These are phyloP conservation scores for Xylaria hypoxylon DNA, from an alignment of 2,329 filamentous ascomycete genomes.

Conservation along the genomic window DNA sequence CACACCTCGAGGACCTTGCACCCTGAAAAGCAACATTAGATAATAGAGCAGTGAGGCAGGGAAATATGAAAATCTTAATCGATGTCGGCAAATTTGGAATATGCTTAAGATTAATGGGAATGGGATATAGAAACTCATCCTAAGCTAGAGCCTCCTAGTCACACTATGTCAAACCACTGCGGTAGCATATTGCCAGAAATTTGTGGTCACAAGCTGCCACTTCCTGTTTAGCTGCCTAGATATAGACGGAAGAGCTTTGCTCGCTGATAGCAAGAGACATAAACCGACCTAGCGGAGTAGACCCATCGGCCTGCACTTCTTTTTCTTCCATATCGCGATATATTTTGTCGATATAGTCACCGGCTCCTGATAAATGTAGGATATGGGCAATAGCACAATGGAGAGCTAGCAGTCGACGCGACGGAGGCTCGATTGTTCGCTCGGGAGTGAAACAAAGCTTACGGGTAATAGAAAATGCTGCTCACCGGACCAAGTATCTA, in stretches of 20 bases:
- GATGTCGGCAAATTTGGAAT: too few relatives aligned
- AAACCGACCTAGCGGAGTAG: constrained; percentile 21
- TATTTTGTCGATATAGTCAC: constrained; percentile 50
- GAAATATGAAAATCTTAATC: too few relatives aligned
- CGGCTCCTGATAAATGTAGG: constrained; percentile 49
- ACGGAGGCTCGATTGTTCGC: constrained; percentile 49
- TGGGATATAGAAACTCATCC: too few relatives aligned
- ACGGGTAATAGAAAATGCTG: constrained; percentile 46
- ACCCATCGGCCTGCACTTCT: constrained; percentile 34
- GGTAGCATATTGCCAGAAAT: too few relatives aligned
- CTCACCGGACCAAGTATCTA: constrained; percentile 19
- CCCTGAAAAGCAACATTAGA: too few relatives aligned
- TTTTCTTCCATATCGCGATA: constrained; percentile 42
- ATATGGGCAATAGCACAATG: constrained; percentile 51
- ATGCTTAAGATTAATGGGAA: too few relatives aligned
- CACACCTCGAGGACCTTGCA: too few relatives aligned
- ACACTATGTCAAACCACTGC: too few relatives aligned
- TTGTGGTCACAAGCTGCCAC: too few relatives aligned
- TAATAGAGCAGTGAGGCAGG: too few relatives aligned
- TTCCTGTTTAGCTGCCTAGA: constrained; percentile 8
- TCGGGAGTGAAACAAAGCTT: constrained; percentile 46
- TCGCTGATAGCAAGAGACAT: constrained; percentile 7
- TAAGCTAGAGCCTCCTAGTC: too few relatives aligned
- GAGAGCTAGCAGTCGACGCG: constrained; percentile 49
- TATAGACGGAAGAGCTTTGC: constrained; percentile 6